Percentiles rank a stretch among this genome's conserved stretches.
Evolutionary conservation across 306 rosid genomes (phyloP).

Genomic region (Calophaca sinica): DNA sequence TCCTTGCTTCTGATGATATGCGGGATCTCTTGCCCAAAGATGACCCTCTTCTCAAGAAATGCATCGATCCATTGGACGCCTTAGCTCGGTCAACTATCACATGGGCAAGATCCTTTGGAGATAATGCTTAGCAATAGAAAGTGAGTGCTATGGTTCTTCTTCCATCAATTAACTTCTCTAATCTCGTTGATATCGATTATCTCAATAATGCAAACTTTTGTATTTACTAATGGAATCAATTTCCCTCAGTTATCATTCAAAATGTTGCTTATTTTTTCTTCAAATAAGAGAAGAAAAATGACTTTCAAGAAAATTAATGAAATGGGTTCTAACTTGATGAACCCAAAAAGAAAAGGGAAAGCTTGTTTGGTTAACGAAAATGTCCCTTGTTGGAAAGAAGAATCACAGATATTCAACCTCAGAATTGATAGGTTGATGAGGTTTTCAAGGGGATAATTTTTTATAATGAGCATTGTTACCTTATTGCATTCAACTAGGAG

Average conservation of each 20-base stretch:
- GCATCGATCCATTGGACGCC: slow-evolving; percentile 53
- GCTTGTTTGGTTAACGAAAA: slow-evolving; percentile 24
- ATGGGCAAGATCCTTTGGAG: slow-evolving; percentile 35
- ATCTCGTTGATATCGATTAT: background rate
- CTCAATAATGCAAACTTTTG: slow-evolving; percentile 8
- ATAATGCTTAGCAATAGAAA: background rate
- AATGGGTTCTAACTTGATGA: background rate
- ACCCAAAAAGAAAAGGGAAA: background rate
- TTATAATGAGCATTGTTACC: slow-evolving; percentile 39
- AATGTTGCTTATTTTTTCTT: background rate
- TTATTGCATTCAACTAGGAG: slow-evolving; percentile 43
- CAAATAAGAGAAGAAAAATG: slow-evolving; percentile 10
- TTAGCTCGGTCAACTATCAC: slow-evolving; percentile 41
- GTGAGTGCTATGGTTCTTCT: background rate
- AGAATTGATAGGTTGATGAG: background rate
- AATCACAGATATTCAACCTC: background rate
- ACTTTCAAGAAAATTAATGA: background rate
- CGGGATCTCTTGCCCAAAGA: slow-evolving; percentile 65
- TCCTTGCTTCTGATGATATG: slow-evolving; percentile 77
- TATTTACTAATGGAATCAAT: slow-evolving; percentile 3
- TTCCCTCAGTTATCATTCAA: slow-evolving; percentile 21
- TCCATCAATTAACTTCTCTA: slow-evolving; percentile 16
- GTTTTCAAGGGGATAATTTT: slow-evolving; percentile 39
- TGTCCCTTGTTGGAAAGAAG: slow-evolving; percentile 17
- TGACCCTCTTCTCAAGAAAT: slow-evolving; percentile 60